A percentile compares a stretch with the other conserved stretches of the same genome.
These are phyloP conservation scores for Aspergillus proliferans DNA, from an alignment of 2,329 filamentous ascomycete species.

Conservation along the genomic window DNA sequence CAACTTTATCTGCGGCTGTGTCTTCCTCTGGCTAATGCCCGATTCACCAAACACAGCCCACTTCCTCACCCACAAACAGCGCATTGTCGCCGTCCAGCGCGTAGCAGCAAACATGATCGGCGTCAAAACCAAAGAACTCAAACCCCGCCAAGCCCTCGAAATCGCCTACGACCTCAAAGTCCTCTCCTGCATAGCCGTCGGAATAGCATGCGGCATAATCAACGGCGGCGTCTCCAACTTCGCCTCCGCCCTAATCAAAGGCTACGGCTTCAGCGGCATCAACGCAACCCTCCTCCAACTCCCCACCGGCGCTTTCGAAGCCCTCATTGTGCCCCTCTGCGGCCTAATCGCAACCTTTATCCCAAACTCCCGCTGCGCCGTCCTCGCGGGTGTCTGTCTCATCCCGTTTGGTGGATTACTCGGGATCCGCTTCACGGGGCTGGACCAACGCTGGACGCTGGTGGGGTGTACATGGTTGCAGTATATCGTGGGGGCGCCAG, in stretches of 20 bases:
- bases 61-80: conserved; percentile 35
- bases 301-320: conserved; percentile 30
- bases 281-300: conserved; percentile 29
- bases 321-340: conserved; percentile 25
- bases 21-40: conserved; percentile 31
- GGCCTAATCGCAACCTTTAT: conserved; percentile 41
- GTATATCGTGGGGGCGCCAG: conserved; percentile 44
- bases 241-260: conserved; percentile 41
- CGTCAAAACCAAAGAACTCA: conserved; percentile 32
- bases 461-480: conserved; percentile 51
- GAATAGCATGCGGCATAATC: conserved; percentile 41
- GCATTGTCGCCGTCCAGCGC: conserved; percentile 35
- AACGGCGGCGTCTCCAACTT: conserved; percentile 49
- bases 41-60: conserved; percentile 34
- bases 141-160: conserved; percentile 33
- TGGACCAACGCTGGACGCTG: conserved; percentile 41
- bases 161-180: conserved; percentile 34
- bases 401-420: conserved; percentile 42
- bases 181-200: conserved; percentile 36
- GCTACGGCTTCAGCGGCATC: conserved; percentile 32
- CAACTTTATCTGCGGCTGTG: conserved; percentile 39
- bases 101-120: conserved; percentile 40
- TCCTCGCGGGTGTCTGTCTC: conserved; percentile 23
- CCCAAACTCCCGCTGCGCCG: conserved; percentile 34
- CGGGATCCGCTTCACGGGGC: conserved; percentile 44